Evolutionary conservation across 768 basidiomycete genomes (phyloP).

Genomic region (Amanita brunnescens): DNA sequence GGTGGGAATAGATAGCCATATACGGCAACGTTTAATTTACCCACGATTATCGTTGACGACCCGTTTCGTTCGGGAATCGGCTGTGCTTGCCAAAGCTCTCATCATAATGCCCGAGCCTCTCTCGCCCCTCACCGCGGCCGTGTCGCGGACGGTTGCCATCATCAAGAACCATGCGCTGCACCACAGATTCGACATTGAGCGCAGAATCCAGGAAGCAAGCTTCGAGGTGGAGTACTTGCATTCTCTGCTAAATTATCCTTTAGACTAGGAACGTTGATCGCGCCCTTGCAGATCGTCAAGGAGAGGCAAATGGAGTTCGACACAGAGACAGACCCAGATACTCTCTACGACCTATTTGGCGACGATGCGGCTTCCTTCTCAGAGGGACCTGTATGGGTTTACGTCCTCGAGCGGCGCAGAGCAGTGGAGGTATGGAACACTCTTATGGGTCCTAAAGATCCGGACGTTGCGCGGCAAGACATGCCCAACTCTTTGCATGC

Average conservation of each 20-base stretch:
- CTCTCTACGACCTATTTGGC: constrained; percentile 72
- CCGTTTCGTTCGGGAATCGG: too few species aligned
- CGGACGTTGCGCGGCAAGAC: constrained; percentile 42
- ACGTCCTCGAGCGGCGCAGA: constrained; percentile 75
- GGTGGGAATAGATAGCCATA: too few species aligned
- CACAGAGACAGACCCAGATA: constrained; percentile 72
- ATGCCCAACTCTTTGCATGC: constrained; percentile 65
- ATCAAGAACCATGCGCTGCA: constrained; percentile 74
- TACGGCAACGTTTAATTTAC: too few species aligned
- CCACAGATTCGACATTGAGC: constrained; percentile 75
- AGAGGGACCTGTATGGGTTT: constrained; percentile 91
- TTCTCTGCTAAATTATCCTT: constrained; percentile 1
- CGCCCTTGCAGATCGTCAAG: constrained; percentile 58
- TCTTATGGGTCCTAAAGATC: constrained; percentile 64
- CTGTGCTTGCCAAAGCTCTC: neutral
- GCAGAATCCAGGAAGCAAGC: constrained; percentile 66
- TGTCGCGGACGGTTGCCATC: constrained; percentile 70
- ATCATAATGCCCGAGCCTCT: neutral
- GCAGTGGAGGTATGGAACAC: constrained; percentile 76
- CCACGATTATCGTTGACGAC: too few species aligned
- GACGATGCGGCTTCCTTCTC: constrained; percentile 64
- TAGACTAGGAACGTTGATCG: constrained; percentile 9
- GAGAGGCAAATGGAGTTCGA: constrained; percentile 88
- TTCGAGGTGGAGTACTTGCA: constrained; percentile 66
- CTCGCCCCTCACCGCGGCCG: neutral